A percentile compares a stretch with the other conserved stretches of the same genome.
These are phyloP conservation scores for Russula compacta DNA, from an alignment of 768 basidiomycete genomes.

Conservation along the genomic window DNA sequence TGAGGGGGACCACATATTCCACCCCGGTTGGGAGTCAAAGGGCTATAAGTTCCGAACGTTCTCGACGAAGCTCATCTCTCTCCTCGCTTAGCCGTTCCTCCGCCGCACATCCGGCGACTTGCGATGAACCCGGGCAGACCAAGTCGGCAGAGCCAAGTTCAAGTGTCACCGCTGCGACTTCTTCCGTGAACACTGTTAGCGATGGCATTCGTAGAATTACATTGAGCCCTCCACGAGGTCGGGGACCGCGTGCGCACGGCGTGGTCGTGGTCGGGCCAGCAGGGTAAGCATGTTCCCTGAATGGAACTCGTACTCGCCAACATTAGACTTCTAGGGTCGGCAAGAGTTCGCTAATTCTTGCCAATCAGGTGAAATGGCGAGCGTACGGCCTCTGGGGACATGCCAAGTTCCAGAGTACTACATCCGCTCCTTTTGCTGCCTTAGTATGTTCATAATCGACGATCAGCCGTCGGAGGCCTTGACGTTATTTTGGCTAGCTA, in stretches of 20 bases:
- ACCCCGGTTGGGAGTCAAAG: constrained; percentile 30
- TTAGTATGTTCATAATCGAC: constrained; percentile 33
- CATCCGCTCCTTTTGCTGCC: constrained; percentile 61
- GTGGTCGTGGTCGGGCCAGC: constrained; percentile 56
- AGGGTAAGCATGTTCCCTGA: constrained; percentile 36
- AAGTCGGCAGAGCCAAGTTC: background rate
- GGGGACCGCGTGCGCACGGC: constrained; percentile 43
- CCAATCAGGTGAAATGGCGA: constrained; percentile 65
- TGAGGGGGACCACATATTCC: constrained; percentile 33
- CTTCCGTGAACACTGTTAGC: constrained; percentile 26
- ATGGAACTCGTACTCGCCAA: background rate
- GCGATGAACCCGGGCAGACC: background rate
- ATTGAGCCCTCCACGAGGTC: constrained; percentile 34
- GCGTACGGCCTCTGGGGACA: constrained; percentile 68
- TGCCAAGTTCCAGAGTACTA: constrained; percentile 58
- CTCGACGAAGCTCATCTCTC: constrained; percentile 29
- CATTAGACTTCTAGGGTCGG: constrained; percentile 39
- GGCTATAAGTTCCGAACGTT: constrained; percentile 18
- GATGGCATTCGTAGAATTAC: constrained; percentile 39
- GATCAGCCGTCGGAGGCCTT: background rate
- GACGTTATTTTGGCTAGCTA: constrained; percentile 32
- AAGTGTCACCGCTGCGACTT: background rate
- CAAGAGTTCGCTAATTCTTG: constrained; percentile 65
- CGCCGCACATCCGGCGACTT: background rate
- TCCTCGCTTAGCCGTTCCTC: constrained; percentile 35